Evolutionary conservation across 345 rosid genomes (phyloP).

Genomic region (Rhodamnia rubescens): DNA sequence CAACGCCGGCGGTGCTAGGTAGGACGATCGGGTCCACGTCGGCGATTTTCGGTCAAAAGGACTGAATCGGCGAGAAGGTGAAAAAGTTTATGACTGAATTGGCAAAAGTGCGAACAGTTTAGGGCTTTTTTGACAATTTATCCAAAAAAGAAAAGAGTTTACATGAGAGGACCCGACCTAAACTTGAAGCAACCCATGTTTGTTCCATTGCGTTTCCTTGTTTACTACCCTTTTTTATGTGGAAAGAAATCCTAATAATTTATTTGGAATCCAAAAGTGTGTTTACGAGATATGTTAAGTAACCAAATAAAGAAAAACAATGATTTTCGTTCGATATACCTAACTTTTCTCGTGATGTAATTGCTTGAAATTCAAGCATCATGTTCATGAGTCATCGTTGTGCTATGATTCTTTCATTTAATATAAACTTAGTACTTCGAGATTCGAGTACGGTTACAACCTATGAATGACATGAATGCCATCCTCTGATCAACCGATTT

Average conservation of each 20-base stretch:
- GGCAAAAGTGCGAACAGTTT: no score
- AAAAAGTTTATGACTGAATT: no score
- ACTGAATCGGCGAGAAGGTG: no score
- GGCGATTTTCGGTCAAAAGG: no score
- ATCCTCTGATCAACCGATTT: background rate
- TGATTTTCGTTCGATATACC: background rate
- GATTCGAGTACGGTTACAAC: background rate
- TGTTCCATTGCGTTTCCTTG: background rate
- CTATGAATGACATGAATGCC: background rate
- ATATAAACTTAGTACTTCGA: background rate
- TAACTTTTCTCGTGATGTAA: background rate
- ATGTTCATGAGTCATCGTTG: background rate
- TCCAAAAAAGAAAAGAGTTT: background rate
- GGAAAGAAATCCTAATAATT: background rate
- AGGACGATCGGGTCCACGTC: no score
- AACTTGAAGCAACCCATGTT: background rate
- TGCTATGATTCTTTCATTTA: background rate
- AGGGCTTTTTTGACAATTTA: no score
- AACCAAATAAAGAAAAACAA: background rate
- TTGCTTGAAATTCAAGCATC: background rate
- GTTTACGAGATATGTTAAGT: background rate
- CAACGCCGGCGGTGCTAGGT: no score
- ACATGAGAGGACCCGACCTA: background rate
- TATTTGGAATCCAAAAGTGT: background rate
- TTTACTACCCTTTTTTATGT: background rate